Base-by-base conservation (phyloP, 805 yeast genomes). In the Candida corydali region DNA sequence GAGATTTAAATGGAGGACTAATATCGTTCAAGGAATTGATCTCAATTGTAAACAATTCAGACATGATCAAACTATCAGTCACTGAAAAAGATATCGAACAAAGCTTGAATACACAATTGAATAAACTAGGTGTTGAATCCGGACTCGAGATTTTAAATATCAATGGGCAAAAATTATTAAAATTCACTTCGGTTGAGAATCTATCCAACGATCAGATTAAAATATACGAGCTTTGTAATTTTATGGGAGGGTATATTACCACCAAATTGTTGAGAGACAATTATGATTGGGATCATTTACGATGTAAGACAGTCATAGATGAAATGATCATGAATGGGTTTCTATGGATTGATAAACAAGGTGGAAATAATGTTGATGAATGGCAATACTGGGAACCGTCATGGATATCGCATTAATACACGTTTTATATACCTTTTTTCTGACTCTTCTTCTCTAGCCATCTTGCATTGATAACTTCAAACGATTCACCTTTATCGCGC, bases 241-340 rank as follows among this genome's bases (percentile, higher is more conserved):
- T 81, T 22, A 65, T 84, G 51, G 97, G 97, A 4, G 72, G 73
- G 0, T 85, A 69, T 52, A 86, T 87, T 1, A 73, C 86, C 3
- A 68, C 70, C 5, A 60, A 77, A 2, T 56, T 88, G 19, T 60
- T 91, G 26, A 56, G 71, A 10, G 96, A 82, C 47, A 93, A 91
- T 51, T 75, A 81, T 40, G 69, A 70, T 1, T 91, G 98, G 98
- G 77, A 73, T 34, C 52, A 53, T 2, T 63, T 75, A 2, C 64
- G 96, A 38, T 71, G 85, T 36, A 70, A 70, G 43, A 62, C 78
- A 0, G 81, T 80, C 4, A 52, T 91, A 4, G 81, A 84, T 26
- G 91, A 84, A 31, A 79, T 91, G 86, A 82, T 89, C 1, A 69
- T 82, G 44, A 72, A 72, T 34, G 97, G 98, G 3, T 68, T 87